Evolutionary conservation across 116 monocot species (phyloP).

Genomic region (Cymodocea nodosa): DNA sequence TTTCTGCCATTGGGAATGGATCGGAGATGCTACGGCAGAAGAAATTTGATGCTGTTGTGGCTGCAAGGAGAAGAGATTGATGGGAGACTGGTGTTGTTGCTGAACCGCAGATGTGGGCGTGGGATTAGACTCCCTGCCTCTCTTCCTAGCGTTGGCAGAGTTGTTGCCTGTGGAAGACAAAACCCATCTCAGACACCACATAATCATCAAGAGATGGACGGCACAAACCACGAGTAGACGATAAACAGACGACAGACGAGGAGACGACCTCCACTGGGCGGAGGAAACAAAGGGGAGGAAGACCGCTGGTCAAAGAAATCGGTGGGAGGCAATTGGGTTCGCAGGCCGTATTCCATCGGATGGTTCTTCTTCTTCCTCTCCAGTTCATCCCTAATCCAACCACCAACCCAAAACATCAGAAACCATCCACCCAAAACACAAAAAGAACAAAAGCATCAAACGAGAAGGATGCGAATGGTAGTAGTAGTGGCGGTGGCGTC

Average conservation of each 20-base stretch:
- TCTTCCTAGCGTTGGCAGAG: constrained; percentile 1
- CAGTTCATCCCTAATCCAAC: too few species aligned
- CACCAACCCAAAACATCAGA: too few species aligned
- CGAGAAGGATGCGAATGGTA: too few species aligned
- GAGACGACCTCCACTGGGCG: constrained; percentile 4
- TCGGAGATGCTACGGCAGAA: neutral
- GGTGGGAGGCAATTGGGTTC: too few species aligned
- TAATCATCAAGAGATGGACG: neutral
- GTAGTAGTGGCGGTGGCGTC: too few species aligned
- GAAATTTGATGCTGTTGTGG: neutral
- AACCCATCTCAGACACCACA: constrained; percentile 10
- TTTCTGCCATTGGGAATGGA: constrained; percentile 8
- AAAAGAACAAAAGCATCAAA: too few species aligned
- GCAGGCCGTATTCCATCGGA: too few species aligned
- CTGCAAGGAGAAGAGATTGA: constrained; percentile 4
- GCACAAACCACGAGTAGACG: neutral
- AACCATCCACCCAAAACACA: too few species aligned
- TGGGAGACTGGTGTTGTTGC: neutral
- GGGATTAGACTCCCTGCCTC: constrained; percentile 1
- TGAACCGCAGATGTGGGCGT: neutral
- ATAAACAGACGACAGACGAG: neutral
- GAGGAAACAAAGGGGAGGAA: constrained; percentile 11
- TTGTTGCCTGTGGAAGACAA: neutral
- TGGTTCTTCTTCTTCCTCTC: too few species aligned
- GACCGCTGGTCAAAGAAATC: constrained; percentile 5